Base-by-base conservation (phyloP, 139 green algal genomes). In the Chlorella ohadii region DNA sequence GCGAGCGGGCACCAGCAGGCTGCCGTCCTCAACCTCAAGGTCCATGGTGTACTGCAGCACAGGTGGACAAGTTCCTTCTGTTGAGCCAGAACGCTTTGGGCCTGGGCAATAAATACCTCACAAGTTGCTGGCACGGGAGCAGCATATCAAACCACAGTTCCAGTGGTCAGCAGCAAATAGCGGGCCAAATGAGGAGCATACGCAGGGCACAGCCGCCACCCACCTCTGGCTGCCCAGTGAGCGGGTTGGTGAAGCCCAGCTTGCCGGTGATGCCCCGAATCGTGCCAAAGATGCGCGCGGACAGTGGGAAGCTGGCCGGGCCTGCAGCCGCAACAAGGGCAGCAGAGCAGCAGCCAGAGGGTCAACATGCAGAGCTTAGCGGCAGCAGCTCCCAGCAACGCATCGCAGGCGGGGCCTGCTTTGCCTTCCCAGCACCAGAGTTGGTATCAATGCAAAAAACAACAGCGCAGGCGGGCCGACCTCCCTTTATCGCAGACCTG, bases 1-100 rank as follows among this genome's bases (percentile, higher is more conserved):
- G 11, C 34, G 36, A 1, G 83, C 83, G 0, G 27, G 33, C 44
- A 63, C 68, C 74, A 78, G 70, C 61, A 80, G 68, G 68, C 74
- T 81, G 74, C 83, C 83, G 39, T 87, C 83, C 68, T 87, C 74
- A 20, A 87, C 25, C 38, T 68, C 20, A 39, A 87, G 51, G 9
- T 39, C 33, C 67, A 87, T 59, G 3, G 28, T 25, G 63, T 81
- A 86, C 81, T 86, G 81, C 70, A 73, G 19, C 19, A 36, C 6
- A 51, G 44, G 44, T 9, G 44, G 44, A n/a, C n/a, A n/a, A n/a
- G n/a, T n/a, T n/a, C n/a, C n/a, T n/a, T n/a, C n/a, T n/a, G n/a
- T n/a, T n/a, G n/a, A n/a, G n/a, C n/a, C n/a, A n/a, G n/a, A n/a
- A n/a, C n/a, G n/a, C n/a, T n/a, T n/a, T n/a, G n/a, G n/a, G n/a